Evolutionary conservation across 257 asterid species (phyloP).

Genomic region (Echium plantagineum): DNA sequence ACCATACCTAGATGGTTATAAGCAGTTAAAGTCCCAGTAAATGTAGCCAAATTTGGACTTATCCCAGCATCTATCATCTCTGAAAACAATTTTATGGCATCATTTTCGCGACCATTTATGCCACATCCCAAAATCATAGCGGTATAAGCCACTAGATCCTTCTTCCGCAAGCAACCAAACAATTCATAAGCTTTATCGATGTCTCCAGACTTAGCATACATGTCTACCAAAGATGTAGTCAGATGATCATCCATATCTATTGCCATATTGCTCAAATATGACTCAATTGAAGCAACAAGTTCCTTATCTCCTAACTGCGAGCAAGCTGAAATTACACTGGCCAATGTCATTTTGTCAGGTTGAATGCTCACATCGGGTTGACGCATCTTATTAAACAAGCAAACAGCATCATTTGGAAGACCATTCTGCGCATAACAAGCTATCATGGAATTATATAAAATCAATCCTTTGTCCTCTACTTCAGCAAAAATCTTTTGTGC

Average conservation of each 20-base stretch:
- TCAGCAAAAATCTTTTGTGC: conserved; percentile 44
- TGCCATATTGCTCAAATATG: conserved; percentile 41
- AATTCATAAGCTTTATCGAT: conserved; percentile 62
- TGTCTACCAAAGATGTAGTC: conserved; percentile 65
- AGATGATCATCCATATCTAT: conserved; percentile 71
- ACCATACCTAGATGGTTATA: conserved; percentile 63
- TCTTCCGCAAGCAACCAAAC: conserved; percentile 31
- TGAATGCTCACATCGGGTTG: conserved; percentile 20
- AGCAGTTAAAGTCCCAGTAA: conserved; percentile 61
- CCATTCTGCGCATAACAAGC: conserved; percentile 68
- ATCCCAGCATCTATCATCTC: conserved; percentile 45
- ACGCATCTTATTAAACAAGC: conserved; percentile 58
- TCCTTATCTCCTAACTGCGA: conserved; percentile 70
- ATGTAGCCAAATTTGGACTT: conserved; percentile 53
- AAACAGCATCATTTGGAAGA: conserved; percentile 57
- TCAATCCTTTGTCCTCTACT: conserved; percentile 28
- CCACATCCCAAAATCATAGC: conserved; percentile 88
- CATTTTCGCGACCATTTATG: conserved; percentile 57
- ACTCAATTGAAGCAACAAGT: conserved; percentile 42
- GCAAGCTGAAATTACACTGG: conserved; percentile 71
- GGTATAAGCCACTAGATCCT: conserved; percentile 69
- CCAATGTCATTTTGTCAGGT: conserved; percentile 69
- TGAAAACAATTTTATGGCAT: conserved; percentile 53
- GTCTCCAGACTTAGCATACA: conserved; percentile 66
- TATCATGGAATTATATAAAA: conserved; percentile 66